Conservation (phyloP, 768 basidiomycete species). For the Pleurotus citrinopileatus region DNA sequence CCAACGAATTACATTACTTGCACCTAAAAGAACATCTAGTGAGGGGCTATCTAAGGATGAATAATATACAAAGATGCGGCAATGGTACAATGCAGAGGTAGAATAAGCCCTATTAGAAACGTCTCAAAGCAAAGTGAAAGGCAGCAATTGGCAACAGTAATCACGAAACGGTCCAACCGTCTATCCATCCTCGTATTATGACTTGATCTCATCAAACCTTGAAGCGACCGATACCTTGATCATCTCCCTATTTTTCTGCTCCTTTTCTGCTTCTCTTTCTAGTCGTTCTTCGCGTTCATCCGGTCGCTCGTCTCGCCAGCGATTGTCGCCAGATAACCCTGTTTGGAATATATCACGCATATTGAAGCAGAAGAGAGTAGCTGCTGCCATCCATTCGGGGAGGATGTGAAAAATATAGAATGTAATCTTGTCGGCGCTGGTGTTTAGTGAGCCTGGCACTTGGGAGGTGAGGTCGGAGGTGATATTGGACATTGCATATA, state of each 20-base stretch:
- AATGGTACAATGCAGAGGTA: background rate
- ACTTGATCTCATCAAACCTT: slow-evolving; percentile 1
- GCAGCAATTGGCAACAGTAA: background rate
- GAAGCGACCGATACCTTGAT: slow-evolving; percentile 6
- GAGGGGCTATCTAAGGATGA: background rate
- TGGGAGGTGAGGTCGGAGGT: slow-evolving; percentile 22
- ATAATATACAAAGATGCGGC: background rate
- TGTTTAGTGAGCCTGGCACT: slow-evolving; percentile 25
- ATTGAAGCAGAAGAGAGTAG: slow-evolving; percentile 21
- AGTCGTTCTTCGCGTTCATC: slow-evolving; percentile 19
- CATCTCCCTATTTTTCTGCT: slow-evolving; percentile 4
- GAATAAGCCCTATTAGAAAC: background rate
- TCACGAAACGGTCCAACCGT: background rate
- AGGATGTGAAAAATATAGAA: slow-evolving; percentile 33
- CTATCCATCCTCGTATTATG: background rate
- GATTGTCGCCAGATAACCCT: slow-evolving; percentile 21
- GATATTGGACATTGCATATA: slow-evolving; percentile 25
- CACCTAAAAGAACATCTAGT: background rate
- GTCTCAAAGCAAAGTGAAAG: background rate
- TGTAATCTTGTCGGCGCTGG: slow-evolving; percentile 20
- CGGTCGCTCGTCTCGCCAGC: slow-evolving; percentile 21
- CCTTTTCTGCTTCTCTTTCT: slow-evolving; percentile 17
- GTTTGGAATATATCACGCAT: slow-evolving; percentile 24
- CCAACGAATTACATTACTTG: too few relatives aligned
- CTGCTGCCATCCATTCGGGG: slow-evolving; percentile 27